Evolutionary conservation across 1,139 yeast species (phyloP).

Genomic region (Eremothecium sinecaudum): DNA sequence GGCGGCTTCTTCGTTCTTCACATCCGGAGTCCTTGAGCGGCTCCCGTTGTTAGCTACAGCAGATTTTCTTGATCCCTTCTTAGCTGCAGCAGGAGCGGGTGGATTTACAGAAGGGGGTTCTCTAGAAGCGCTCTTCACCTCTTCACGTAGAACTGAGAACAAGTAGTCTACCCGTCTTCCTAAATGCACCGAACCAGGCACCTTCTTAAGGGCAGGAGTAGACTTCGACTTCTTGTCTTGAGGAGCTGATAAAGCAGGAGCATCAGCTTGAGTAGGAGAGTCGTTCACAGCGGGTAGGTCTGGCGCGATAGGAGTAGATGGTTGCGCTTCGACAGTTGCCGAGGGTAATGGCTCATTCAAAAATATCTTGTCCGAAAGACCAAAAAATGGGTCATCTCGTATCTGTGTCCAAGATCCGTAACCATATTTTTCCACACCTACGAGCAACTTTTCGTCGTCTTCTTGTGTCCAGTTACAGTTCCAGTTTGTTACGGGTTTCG

Average conservation of each 20-base stretch:
- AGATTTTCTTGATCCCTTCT: conserved; percentile 15
- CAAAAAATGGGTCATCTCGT: conserved; percentile 88
- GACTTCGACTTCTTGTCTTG: conserved; percentile 20
- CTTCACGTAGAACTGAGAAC: conserved; percentile 48
- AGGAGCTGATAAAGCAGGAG: background rate
- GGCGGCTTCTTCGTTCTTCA: conserved; percentile 6
- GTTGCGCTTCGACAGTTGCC: conserved; percentile 8
- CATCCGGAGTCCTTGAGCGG: conserved; percentile 11
- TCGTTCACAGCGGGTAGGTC: background rate
- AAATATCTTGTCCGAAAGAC: conserved; percentile 74
- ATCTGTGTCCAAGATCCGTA: conserved; percentile 94
- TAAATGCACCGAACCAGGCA: conserved; percentile 88
- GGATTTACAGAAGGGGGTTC: conserved; percentile 19
- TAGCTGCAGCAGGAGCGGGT: conserved; percentile 7
- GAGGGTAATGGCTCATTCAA: conserved; percentile 35
- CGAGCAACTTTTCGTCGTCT: conserved; percentile 79
- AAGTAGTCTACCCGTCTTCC: conserved; percentile 91
- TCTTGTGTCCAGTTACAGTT: conserved; percentile 71
- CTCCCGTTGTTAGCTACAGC: conserved; percentile 11
- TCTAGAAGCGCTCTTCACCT: conserved; percentile 17
- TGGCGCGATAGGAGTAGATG: conserved; percentile 6
- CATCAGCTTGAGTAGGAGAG: conserved; percentile 1
- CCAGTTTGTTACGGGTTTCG: conserved; percentile 89
- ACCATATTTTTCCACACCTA: conserved; percentile 88
- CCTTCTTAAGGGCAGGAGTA: conserved; percentile 40